Evolutionary conservation across 2,329 filamentous ascomycete species (phyloP).

Genomic region (Hymenotorrendiella dingleyae): DNA sequence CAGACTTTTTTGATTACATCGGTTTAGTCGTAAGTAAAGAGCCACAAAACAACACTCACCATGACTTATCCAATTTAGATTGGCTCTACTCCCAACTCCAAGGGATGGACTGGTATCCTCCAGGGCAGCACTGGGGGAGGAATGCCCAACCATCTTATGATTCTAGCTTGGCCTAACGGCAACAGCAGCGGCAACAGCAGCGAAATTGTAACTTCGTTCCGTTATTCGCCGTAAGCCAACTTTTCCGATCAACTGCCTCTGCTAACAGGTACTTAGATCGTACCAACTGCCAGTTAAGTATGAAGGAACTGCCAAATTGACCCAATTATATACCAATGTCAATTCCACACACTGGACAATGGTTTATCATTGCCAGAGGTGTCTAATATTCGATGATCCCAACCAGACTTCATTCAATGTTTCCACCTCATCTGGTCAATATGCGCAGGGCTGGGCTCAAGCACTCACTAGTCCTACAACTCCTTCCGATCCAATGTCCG

Average conservation of each 20-base stretch:
- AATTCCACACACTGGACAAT: slow-evolving; percentile 54
- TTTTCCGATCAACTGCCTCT: neutral
- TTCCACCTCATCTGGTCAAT: slow-evolving; percentile 38
- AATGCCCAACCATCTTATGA: slow-evolving; percentile 53
- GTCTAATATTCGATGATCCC: slow-evolving; percentile 47
- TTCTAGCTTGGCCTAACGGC: slow-evolving; percentile 50
- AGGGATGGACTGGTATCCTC: slow-evolving; percentile 54
- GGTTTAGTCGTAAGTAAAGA: slow-evolving; percentile 46
- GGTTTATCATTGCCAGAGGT: slow-evolving; percentile 59
- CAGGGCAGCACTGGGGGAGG: slow-evolving; percentile 39
- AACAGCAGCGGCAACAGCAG: slow-evolving; percentile 39
- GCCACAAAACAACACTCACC: too few relatives aligned
- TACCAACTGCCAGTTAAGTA: slow-evolving; percentile 55
- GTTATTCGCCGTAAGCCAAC: slow-evolving; percentile 39
- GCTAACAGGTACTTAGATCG: slow-evolving; percentile 33
- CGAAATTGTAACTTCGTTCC: slow-evolving; percentile 51
- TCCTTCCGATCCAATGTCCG: slow-evolving; percentile 39
- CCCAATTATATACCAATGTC: slow-evolving; percentile 52
- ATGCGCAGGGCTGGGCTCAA: slow-evolving; percentile 53
- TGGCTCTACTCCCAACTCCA: slow-evolving; percentile 41
- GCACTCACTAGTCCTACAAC: slow-evolving; percentile 34
- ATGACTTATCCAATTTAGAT: too few relatives aligned
- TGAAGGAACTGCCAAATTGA: slow-evolving; percentile 55
- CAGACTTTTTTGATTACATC: slow-evolving; percentile 50
- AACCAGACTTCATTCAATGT: slow-evolving; percentile 36